These are phyloP conservation scores for Fusarium praegraminearum DNA, from an alignment of 2,329 filamentous ascomycete genomes.

Conservation along the genomic window DNA sequence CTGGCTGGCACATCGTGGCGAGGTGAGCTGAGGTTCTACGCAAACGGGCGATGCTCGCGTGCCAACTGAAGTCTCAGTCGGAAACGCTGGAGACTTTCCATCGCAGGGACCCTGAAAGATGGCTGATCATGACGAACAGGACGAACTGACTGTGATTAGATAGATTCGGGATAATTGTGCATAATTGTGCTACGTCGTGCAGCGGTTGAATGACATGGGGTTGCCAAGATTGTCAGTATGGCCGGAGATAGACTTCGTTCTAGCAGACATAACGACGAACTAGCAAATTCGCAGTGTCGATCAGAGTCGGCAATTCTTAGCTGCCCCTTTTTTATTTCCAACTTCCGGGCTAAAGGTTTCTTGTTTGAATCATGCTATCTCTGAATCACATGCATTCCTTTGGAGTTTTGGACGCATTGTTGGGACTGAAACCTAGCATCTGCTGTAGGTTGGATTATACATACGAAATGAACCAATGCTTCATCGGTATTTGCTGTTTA, in stretches of 20 bases:
- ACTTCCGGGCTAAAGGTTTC: neutral
- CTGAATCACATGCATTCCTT: constrained; percentile 34
- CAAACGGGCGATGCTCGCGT: constrained; percentile 39
- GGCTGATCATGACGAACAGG: neutral
- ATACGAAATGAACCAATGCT: neutral
- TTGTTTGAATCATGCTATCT: constrained; percentile 27
- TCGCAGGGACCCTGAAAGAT: neutral
- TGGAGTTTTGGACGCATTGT: neutral
- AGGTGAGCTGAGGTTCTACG: constrained; percentile 4
- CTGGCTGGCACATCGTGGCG: neutral
- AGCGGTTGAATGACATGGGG: constrained; percentile 24
- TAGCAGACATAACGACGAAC: constrained; percentile 28
- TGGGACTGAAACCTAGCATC: neutral
- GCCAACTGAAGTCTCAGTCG: constrained; percentile 10
- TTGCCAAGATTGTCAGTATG: constrained; percentile 31
- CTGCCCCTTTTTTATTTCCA: constrained; percentile 34
- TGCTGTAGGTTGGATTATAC: neutral
- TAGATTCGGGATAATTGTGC: constrained; percentile 5
- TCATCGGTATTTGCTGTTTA: constrained; percentile 3
- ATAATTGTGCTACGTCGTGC: constrained; percentile 24
- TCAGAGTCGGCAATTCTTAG: constrained; percentile 38
- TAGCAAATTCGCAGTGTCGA: constrained; percentile 37
- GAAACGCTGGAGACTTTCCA: constrained; percentile 5
- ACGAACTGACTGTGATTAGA: neutral
- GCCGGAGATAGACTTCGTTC: constrained; percentile 36